phyloP scores from a whole-genome alignment of 129 eudicot genomes.

The Flaveria sonorensis region DNA sequence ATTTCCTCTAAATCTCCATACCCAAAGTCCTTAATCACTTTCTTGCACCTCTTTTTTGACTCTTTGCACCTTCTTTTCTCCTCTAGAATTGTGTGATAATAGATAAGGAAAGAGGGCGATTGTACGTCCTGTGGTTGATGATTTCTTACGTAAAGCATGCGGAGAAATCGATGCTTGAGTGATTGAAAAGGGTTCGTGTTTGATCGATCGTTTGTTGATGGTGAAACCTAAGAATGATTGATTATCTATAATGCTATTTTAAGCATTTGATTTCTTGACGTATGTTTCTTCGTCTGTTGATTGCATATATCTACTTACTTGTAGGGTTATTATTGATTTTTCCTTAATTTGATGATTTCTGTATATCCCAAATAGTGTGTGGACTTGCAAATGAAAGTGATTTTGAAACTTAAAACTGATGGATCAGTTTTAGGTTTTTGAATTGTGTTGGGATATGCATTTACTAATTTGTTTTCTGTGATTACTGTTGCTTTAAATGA shows the following conservation, averaged over 20 bases:
- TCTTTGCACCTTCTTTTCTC: too few species aligned
- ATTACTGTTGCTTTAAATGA: conserved; percentile 14
- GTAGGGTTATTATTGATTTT: conserved; percentile 37
- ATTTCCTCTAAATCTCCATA: conserved; percentile 27
- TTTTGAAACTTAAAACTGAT: not conserved
- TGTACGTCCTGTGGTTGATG: conserved; percentile 17
- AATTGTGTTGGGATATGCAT: conserved; percentile 15
- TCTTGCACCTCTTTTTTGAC: conserved; percentile 24
- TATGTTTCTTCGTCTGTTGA: conserved; percentile 16
- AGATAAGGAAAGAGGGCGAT: not conserved
- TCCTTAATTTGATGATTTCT: not conserved
- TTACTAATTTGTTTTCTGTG: not conserved
- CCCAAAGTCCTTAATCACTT: not conserved
- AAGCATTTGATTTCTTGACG: conserved; percentile 33
- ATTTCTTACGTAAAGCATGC: conserved; percentile 4
- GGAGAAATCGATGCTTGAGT: conserved; percentile 21
- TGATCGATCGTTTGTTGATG: conserved; percentile 29
- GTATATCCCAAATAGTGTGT: not conserved
- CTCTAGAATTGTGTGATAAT: not conserved
- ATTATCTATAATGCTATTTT: conserved; percentile 40
- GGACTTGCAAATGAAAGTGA: not conserved
- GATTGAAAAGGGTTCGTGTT: conserved; percentile 17
- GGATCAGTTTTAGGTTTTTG: conserved; percentile 7
- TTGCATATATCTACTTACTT: conserved; percentile 11
- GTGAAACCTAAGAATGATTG: conserved; percentile 32